Conservation (phyloP, 208 protist genomes). For the Trypanosoma cruzi region DNA sequence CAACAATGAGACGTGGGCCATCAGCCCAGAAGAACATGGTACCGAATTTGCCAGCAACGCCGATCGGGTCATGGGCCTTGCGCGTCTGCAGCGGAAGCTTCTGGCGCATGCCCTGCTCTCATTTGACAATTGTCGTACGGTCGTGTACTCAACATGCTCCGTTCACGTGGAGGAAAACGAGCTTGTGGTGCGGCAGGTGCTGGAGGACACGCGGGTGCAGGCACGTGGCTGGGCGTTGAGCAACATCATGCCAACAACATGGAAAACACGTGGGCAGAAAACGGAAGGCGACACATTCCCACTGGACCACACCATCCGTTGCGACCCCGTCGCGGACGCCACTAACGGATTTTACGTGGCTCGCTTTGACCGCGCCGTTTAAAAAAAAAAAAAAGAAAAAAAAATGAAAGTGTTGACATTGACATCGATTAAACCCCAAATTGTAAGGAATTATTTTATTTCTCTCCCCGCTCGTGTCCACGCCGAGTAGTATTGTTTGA, state of each 20-base stretch:
- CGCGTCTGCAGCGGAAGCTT: conserved; percentile 86
- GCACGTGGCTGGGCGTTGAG: conserved; percentile 77
- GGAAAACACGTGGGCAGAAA: conserved; percentile 54
- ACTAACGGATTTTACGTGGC: conserved; percentile 92
- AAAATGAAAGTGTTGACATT: neutral
- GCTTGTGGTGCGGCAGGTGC: conserved; percentile 79
- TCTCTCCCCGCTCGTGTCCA: neutral
- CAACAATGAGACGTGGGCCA: conserved; percentile 20
- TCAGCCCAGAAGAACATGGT: conserved; percentile 44
- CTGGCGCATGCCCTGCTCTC: conserved; percentile 85
- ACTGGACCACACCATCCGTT: conserved; percentile 84
- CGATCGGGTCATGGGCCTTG: conserved; percentile 78
- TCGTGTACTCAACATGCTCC: conserved; percentile 94
- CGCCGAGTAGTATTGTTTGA: neutral
- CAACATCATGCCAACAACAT: conserved; percentile 78
- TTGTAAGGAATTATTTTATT: neutral
- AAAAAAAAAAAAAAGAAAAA: conserved; percentile 10
- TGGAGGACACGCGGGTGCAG: conserved; percentile 75
- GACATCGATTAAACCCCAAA: neutral
- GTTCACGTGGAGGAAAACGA: conserved; percentile 92
- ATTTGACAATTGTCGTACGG: conserved; percentile 85
- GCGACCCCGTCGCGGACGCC: conserved; percentile 62
- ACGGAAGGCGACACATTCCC: conserved; percentile 36
- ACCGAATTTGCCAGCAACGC: conserved; percentile 53
- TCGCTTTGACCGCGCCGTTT: conserved; percentile 68